These are phyloP conservation scores for Mycena sp. DNA, from an alignment of 1,284 basidiomycete genomes.

Conservation along the genomic window DNA sequence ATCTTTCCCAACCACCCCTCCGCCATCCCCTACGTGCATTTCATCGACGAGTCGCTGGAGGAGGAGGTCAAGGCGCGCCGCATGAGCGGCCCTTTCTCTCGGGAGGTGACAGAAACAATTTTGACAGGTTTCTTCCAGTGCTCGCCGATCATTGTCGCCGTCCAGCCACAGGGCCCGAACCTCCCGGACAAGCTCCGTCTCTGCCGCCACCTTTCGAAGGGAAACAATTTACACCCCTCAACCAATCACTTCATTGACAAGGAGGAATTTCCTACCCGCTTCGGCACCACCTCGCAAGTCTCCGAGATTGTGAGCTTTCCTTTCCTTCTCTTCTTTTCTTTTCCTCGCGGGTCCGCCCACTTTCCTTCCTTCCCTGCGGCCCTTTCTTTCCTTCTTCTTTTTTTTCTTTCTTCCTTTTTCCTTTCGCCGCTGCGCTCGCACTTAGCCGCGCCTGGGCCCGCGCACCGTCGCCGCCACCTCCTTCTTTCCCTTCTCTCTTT, in stretches of 20 bases:
- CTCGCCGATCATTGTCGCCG: conserved; percentile 35
- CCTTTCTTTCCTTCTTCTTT: no score
- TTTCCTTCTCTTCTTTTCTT: conserved; percentile 1
- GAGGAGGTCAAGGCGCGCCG: conserved; percentile 17
- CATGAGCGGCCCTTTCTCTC: conserved; percentile 27
- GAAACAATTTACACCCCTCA: conserved; percentile 8
- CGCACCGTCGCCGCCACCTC: no score
- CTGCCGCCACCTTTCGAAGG: conserved; percentile 28
- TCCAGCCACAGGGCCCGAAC: conserved; percentile 23
- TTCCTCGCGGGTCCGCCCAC: no score
- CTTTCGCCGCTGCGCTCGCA: no score
- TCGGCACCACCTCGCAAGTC: conserved; percentile 28
- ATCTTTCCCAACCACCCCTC: conserved; percentile 20
- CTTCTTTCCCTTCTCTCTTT: no score
- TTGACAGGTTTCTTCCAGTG: conserved; percentile 33
- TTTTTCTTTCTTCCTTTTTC: no score
- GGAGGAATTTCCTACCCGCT: conserved; percentile 36
- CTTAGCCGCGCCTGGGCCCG: no score
- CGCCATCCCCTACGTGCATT: neutral
- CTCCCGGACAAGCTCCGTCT: conserved; percentile 30
- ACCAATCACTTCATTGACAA: conserved; percentile 34
- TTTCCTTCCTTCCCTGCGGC: no score
- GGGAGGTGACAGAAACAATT: conserved; percentile 28
- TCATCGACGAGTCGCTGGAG: conserved; percentile 15
- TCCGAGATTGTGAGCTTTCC: conserved; percentile 37